Percentiles rank a stretch among this genome's conserved stretches.
Conservation (phyloP, 2,329 filamentous ascomycete genomes). For the Hypoxylon sp. region DNA sequence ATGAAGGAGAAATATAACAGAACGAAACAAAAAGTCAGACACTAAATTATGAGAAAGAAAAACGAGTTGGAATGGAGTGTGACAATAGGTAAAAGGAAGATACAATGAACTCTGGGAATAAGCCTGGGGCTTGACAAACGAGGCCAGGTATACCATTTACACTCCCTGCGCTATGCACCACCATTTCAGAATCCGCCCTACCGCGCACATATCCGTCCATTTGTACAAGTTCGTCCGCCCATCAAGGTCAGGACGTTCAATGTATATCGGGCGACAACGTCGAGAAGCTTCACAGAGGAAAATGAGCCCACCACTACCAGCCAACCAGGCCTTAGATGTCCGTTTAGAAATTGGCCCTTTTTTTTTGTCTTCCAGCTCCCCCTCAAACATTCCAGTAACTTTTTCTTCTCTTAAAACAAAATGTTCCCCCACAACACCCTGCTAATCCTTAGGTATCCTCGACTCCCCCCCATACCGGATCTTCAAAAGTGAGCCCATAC, state of each 20-base stretch:
- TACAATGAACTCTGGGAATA: constrained; percentile 50
- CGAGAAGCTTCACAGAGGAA: constrained; percentile 47
- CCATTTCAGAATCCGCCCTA: constrained; percentile 52
- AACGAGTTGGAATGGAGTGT: constrained; percentile 43
- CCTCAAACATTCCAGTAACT: constrained; percentile 56
- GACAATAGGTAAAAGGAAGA: constrained; percentile 49
- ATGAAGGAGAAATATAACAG: constrained; percentile 40
- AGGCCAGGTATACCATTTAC: constrained; percentile 56
- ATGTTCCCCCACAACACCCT: constrained; percentile 49
- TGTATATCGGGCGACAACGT: constrained; percentile 52
- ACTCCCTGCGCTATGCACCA: constrained; percentile 57
- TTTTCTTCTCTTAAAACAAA: constrained; percentile 46
- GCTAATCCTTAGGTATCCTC: constrained; percentile 53
- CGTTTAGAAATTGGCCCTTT: constrained; percentile 50
- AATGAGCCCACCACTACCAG: constrained; percentile 46
- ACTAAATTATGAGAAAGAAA: constrained; percentile 18
- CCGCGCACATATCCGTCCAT: constrained; percentile 54
- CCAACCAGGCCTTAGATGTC: constrained; percentile 48
- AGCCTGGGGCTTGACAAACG: constrained; percentile 51
- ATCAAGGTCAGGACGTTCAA: constrained; percentile 50
- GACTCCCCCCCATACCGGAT: constrained; percentile 57
- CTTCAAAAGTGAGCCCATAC: constrained; percentile 61
- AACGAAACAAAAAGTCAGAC: constrained; percentile 33
- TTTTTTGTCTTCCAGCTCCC: constrained; percentile 59
- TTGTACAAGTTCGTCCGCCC: constrained; percentile 54